A percentile compares a stretch with the other conserved stretches of the same genome.
phyloP scores from a whole-genome alignment of 257 asterid genomes.

The Solanum neorickii region DNA sequence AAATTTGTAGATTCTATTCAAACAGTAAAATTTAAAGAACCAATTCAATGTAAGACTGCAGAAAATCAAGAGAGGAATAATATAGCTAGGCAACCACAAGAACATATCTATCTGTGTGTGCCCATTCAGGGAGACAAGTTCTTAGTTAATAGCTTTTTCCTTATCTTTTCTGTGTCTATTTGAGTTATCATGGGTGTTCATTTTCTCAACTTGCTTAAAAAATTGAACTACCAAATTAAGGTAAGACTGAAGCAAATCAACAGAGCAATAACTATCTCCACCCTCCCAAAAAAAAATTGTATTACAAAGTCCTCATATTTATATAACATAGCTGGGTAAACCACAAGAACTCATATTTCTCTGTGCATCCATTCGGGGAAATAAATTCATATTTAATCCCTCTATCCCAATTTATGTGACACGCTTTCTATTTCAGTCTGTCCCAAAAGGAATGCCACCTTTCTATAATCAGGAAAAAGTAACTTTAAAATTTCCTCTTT shows the following conservation, averaged over 20 bases:
- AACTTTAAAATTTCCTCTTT: neutral
- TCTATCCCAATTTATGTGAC: neutral
- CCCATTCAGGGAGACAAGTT: neutral
- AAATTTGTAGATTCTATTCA: neutral
- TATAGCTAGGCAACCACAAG: neutral
- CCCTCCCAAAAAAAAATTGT: neutral
- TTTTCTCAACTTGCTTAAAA: neutral
- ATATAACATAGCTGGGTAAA: neutral
- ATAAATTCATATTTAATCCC: neutral
- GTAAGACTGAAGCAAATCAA: neutral
- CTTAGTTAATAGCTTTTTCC: neutral
- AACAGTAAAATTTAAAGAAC: neutral
- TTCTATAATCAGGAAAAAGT: neutral
- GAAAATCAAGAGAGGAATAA: neutral
- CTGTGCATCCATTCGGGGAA: neutral
- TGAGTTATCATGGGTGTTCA: neutral
- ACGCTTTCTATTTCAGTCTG: neutral
- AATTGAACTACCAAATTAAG: neutral
- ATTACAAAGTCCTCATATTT: neutral
- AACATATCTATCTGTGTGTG: neutral
- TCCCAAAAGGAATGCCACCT: neutral
- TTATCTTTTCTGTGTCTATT: neutral
- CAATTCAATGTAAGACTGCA: neutral
- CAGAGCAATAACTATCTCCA: neutral
- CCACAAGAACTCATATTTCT: neutral